Conservation (phyloP, 2,329 filamentous ascomycete genomes). For the Aspergillus versicolor region DNA sequence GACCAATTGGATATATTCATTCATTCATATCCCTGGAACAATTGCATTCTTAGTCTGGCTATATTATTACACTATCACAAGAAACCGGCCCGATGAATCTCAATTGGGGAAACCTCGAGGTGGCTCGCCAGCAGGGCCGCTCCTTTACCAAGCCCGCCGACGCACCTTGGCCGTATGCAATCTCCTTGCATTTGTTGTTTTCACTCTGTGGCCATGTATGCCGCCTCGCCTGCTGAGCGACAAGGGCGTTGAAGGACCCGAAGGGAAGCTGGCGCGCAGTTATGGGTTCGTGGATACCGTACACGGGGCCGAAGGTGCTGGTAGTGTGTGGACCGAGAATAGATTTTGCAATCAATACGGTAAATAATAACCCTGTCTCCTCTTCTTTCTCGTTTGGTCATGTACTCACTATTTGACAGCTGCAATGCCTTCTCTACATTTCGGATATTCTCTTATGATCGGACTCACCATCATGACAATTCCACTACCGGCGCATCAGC, state of each 20-base stretch:
- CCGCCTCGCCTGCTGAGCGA: constrained; percentile 58
- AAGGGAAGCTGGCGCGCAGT: constrained; percentile 59
- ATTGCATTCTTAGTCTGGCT: constrained; percentile 68
- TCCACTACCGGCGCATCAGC: constrained; percentile 58
- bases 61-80: constrained; percentile 68
- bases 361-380: constrained; percentile 30
- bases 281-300: constrained; percentile 62
- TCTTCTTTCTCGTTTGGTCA: neutral
- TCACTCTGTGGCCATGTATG: constrained; percentile 62
- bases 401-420: constrained; percentile 39
- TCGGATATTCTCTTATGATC: constrained; percentile 72
- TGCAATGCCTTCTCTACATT: constrained; percentile 74
- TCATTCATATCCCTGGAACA: constrained; percentile 75
- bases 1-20: constrained; percentile 73
- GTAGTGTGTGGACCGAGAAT: constrained; percentile 71
- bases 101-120: constrained; percentile 40
- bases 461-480: constrained; percentile 68
- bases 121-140: constrained; percentile 49
- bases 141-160: constrained; percentile 56
- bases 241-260: constrained; percentile 52
- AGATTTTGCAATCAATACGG: constrained; percentile 75
- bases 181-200: constrained; percentile 58
- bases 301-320: constrained; percentile 57
- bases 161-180: constrained; percentile 60
- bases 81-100: constrained; percentile 48